Base-by-base conservation (phyloP, 2,329 filamentous ascomycete genomes). In the Onygena corvina region DNA sequence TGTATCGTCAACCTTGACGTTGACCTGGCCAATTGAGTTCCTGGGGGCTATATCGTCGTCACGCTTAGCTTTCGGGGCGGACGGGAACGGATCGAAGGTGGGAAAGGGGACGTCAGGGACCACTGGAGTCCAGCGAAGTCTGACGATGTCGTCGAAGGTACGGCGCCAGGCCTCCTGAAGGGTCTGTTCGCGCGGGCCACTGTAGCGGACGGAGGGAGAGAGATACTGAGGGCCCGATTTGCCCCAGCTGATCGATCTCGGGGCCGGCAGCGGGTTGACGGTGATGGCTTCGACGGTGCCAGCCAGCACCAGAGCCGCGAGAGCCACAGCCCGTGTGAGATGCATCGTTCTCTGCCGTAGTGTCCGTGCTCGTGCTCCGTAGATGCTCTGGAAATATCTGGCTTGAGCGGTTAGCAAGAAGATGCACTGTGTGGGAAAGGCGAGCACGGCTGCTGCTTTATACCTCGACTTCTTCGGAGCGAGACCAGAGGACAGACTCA, bases 201-300 rank as follows among this genome's bases (percentile, higher is more conserved):
- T 67, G 44, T 75, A 61, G 2, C 58, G 54, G 16, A 76, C 59
- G 29, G 61, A 51, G 9, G 59, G 60, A 11, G 60, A 57, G 14
- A 77, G 61, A 23, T 63, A 56, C 53, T 70, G 70, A 29, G 73
- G 67, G n/a, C 74, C 75, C 2, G 71, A 70, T 11, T 63, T 63
- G 12, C 72, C 74, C 74, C 74, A 77, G 48, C 67, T 69, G 56
- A 77, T 76, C 50, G 67, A 67, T 49, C 68, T 67, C 4, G 75
- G 75, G 40, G 74, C 74, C 44, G 75, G 74, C 35, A 77, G 67
- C 50, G 75, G 75, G 55, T 77, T 76, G 51, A 72, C 74, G 34
- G 64, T 63, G 48, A 77, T 71, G 48, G 63, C 67, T 63, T 62
- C 53, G 69, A 61, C 50, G 67, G 59, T 48, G 61, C 58, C 36